Base-by-base conservation (phyloP, 2,329 filamentous ascomycete genomes). In the Trichoderma atrobrunneum region DNA sequence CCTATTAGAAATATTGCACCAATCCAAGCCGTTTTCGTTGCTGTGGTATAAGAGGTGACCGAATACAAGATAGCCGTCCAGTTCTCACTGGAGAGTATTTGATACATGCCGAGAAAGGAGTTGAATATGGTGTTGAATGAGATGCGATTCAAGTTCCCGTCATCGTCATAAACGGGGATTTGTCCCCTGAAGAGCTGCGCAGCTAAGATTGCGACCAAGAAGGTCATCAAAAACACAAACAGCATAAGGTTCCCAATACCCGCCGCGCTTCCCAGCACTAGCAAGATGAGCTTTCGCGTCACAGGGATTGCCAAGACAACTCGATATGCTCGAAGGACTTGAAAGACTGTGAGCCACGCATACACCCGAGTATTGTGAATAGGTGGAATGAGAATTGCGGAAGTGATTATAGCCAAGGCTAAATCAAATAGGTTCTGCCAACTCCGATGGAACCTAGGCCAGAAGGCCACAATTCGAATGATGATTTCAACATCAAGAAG, bases 41-140 rank as follows among this genome's bases (percentile, higher is more conserved):
- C 77, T 11, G 86, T 87, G 11, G 93, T 91, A 76, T 89, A 91
- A 7, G 87, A 84, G 0, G 94, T 97, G 54, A 95, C 90, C 72
- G 88, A 90, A 83, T 97, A 99, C 71, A 99, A 83, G 60, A 98
- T 92, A 0, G 84, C 83, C 0, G 97, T 99, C 96, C 96, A 99
- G 78, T 97, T 94, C 80, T 99, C 96, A 77, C 94, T 98, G 11
- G 96, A 98, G 59, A 99, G 84, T 34, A 99, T 90, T 82, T 98
- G 94, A 79, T 99, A 99, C 94, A 99, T 98, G 71, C 95, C 96
- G 18, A 99, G 85, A 78, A 99, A 99, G 0, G 94, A 93, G 78
- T 98, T 98, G 84, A 92, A 99, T 43, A 99, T 96, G 51, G 93
- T 93, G 79, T 90, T 90, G 80, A 99, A 99, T 0, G 93, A 92